Evolutionary conservation across 495 filamentous ascomycete genomes (phyloP), one percentile per base, ranked within the genome.

Genomic region (Paragyromitra xinjiangensis): DNA sequence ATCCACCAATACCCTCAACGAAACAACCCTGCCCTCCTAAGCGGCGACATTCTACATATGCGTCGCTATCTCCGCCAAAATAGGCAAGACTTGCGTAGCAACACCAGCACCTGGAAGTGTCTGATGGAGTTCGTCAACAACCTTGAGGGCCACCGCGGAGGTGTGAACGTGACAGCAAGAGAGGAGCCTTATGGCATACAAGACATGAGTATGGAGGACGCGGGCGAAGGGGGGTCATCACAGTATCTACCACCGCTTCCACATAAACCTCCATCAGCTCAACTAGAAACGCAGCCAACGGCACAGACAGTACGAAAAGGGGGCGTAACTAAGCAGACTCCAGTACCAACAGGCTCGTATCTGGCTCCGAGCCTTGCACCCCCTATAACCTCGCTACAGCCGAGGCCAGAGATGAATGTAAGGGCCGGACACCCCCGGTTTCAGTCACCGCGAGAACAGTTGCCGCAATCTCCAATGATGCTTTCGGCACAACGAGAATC

Each of bases 31-130:
- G 34, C 73, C 6, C 77, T 85, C 24, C 82, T 88, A 1, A 69
- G 83, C 6, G 84, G 82, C 7, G 86, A 88, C 58, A 85, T 88
- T 50, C 72, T 82, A 12, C 69, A 63, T 1, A 77, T 88, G 75
- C 83, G 86, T 29, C 42, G 73, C 3, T 72, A 70, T 12, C 78
- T 88, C 19, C 83, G 86, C 9, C 40, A 78, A 6, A 45, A 83
- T 0, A 81, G 82, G 16, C 79, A 82, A 39, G 86, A 88, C 69
- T 67, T 88, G 7, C 80, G 84, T 4, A 78, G 85, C 12, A 87
- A 88, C 55, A 72, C 72, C 3, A 64, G 61, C 34, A 82, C 81
- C 37, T 88, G 86, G 85, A 77, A 67, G 39, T 79, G 78, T 1
- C 48, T 83, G 12, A 86, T 85, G 82, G 69, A 83, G 6, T 86